Conservation (phyloP, 163 green algal genomes). For the Chlorella variabilis region DNA sequence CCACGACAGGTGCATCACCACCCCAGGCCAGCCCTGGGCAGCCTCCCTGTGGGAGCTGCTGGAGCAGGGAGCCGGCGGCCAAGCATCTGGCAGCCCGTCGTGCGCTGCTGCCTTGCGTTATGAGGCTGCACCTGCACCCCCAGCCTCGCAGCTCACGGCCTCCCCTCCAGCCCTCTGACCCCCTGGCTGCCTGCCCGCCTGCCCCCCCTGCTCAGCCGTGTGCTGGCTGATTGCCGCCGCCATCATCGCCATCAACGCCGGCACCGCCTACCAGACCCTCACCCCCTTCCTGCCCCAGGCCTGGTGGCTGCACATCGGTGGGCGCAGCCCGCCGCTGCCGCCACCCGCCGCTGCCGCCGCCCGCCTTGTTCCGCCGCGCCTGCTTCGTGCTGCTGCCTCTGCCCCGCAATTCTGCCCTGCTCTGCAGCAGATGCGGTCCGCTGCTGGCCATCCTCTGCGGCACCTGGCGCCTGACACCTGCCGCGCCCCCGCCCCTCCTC, state of each 20-base stretch:
- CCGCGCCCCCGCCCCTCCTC: not conserved
- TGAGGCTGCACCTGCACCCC: not conserved
- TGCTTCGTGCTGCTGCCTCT: not conserved
- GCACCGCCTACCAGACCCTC: conserved; percentile 14
- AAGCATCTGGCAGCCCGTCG: too few relatives aligned
- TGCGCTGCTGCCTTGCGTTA: not conserved
- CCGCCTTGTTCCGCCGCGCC: too few relatives aligned
- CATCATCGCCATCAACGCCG: conserved; percentile 54
- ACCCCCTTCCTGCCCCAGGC: not conserved
- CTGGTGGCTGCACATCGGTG: not conserved
- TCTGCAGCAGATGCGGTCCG: too few relatives aligned
- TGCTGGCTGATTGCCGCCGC: conserved; percentile 43
- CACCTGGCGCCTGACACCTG: too few relatives aligned
- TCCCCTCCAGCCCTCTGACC: not conserved
- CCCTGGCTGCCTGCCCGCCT: not conserved
- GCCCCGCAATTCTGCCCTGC: not conserved
- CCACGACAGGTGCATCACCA: conserved; percentile 40
- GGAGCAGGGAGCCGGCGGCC: too few relatives aligned
- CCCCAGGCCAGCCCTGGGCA: too few relatives aligned
- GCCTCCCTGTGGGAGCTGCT: too few relatives aligned
- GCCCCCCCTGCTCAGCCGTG: too few relatives aligned
- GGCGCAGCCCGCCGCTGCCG: too few relatives aligned
- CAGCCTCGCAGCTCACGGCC: too few relatives aligned
- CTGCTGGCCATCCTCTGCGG: too few relatives aligned
- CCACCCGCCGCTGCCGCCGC: not conserved